phyloP scores from a whole-genome alignment of 176 grass and related monocot species.

The Triticum dicoccoides region DNA sequence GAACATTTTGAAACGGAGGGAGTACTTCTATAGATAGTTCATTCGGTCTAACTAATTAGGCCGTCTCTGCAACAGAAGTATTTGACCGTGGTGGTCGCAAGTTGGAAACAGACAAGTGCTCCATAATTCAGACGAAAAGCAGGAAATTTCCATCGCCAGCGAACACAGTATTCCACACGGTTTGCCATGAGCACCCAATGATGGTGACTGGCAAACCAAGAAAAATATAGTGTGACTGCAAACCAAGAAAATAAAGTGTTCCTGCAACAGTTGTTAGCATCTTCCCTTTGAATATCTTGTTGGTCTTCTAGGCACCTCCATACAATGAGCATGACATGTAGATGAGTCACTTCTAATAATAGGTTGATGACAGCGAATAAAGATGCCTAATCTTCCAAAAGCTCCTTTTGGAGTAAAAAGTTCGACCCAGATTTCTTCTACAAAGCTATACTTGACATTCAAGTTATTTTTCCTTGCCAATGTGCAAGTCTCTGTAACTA shows the following conservation, averaged over 20 bases:
- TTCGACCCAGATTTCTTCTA: background rate
- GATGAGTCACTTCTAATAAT: constrained; percentile 3
- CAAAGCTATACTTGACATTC: background rate
- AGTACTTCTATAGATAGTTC: background rate
- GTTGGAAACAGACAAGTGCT: constrained; percentile 23
- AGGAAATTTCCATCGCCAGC: constrained; percentile 12
- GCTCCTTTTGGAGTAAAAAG: background rate
- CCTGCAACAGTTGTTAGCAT: constrained; percentile 11
- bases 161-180: constrained; percentile 28
- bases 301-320: constrained; percentile 11
- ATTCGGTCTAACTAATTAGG: background rate
- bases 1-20: background rate
- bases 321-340: background rate
- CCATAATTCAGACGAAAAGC: background rate
- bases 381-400: background rate
- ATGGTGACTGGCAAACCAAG: constrained; percentile 6
- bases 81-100: constrained; percentile 17
- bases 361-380: background rate
- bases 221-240: background rate
- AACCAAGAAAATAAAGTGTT: constrained; percentile 3
- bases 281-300: background rate
- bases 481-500: background rate
- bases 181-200: constrained; percentile 22
- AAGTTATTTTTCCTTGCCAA: background rate
- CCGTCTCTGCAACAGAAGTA: background rate